Evolutionary conservation across 2,329 filamentous ascomycete species (phyloP), one percentile per base, ranked within the genome.

Genomic region (Rutstroemia sydowiana): DNA sequence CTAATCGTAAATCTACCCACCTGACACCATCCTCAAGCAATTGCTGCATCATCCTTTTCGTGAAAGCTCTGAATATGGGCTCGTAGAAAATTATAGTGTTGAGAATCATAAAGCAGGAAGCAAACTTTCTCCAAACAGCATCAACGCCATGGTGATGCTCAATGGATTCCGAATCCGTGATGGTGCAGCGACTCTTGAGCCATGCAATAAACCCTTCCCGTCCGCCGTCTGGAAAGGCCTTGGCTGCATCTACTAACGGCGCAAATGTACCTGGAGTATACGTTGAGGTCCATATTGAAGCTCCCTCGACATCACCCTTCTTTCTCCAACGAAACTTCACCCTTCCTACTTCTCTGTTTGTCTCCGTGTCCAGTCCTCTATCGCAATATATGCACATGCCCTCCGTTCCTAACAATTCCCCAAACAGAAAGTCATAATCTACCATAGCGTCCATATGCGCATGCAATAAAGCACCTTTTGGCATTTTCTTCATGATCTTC

Each of bases 391-490:
- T 79, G 68, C 88, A 84, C 63, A 95, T 85, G 1, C 88, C 88
- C 0, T 84, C 80, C 0, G 82, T 85, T 10, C 75, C 72, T 57
- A 97, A 75, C 2, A 88, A 79, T 61, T 85, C 76, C 5, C 84
- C 78, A 36, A 95, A 76, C 7, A 95, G 71, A 72, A 82, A 95
- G 65, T 89, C 85, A 58, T 90, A 82, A 66, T 95, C 87, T 45
- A 95, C 86, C 83, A 95, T 95, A 61, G 91, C 89, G 68, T 95
- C 88, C 65, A 95, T 73, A 68, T 97, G 91, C 40, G 88, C 88
- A 71, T 97, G 91, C 55, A 95, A 71, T 28, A 95, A 73, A 8
- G 84, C 77, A 11, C 92, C 93, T 68, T 97, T 97, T 26, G 92
- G 92, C 87, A 97, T 89, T 57, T 74, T 78, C 54, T 84, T 79